Conservation (phyloP, 163 green algal genomes). For the Scenedesmus sp. region DNA sequence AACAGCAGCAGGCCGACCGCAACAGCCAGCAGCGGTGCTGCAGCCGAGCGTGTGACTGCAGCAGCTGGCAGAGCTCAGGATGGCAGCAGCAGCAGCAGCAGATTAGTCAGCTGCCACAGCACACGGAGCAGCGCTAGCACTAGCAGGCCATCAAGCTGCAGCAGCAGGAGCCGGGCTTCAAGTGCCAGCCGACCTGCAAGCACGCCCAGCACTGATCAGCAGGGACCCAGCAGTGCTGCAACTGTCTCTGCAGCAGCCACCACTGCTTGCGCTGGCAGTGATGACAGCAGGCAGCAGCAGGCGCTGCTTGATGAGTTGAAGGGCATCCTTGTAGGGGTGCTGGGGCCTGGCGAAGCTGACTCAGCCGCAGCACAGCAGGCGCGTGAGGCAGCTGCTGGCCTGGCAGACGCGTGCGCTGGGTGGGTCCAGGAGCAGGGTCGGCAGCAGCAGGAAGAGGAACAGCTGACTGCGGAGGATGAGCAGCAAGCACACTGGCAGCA, state of each 20-base stretch:
- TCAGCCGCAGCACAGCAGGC: constrained; percentile 7
- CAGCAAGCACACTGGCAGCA: constrained; percentile 9
- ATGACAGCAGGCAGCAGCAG: constrained; percentile 22
- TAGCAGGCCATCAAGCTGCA: neutral
- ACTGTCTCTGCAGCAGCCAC: neutral
- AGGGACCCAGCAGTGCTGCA: neutral
- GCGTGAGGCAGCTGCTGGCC: neutral
- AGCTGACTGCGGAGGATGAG: neutral
- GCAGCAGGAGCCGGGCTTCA: neutral
- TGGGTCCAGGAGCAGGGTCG: neutral
- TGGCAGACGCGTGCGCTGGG: constrained; percentile 22
- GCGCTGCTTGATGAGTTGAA: neutral
- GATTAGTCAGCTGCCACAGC: neutral
- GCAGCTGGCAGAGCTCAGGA: neutral
- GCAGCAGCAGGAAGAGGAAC: neutral
- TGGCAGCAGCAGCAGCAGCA: neutral
- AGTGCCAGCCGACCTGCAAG: neutral
- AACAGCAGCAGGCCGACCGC: neutral
- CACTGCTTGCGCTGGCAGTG: neutral
- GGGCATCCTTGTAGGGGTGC: neutral
- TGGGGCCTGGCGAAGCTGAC: neutral
- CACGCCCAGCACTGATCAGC: neutral
- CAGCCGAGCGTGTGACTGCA: neutral
- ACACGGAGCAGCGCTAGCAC: neutral
- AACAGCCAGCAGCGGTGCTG: neutral